These are phyloP conservation scores for Xylogone sp. DNA, from an alignment of 2,329 filamentous ascomycete genomes.

Conservation along the genomic window DNA sequence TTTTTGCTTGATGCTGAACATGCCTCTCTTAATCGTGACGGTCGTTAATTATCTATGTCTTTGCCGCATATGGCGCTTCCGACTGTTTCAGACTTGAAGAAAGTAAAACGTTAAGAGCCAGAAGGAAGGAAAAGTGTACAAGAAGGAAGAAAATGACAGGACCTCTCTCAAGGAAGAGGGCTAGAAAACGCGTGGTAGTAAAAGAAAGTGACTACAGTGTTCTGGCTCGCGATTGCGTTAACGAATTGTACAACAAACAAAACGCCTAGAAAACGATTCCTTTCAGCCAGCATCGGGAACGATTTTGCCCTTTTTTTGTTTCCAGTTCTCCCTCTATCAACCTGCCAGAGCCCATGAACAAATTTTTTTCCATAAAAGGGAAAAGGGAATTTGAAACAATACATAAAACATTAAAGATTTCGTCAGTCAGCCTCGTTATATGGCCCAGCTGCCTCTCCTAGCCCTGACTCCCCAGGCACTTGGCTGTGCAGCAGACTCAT, in stretches of 20 bases:
- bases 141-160: not conserved
- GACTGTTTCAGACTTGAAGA: not conserved
- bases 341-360: too few species aligned
- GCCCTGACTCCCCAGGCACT: conserved; percentile 66
- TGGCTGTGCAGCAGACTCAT: conserved; percentile 48
- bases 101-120: not conserved
- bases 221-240: not conserved
- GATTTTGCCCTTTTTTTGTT: too few species aligned
- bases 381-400: too few species aligned
- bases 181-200: not conserved
- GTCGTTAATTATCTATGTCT: too few species aligned
- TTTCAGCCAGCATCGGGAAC: too few species aligned
- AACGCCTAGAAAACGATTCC: too few species aligned
- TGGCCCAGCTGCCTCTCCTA: conserved; percentile 69
- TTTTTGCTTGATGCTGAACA: too few species aligned
- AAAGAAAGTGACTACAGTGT: not conserved
- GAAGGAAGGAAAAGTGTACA: not conserved
- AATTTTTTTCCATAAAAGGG: too few species aligned
- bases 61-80: not conserved
- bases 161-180: not conserved
- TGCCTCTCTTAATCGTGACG: too few species aligned
- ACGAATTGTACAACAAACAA: too few species aligned
- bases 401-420: too few species aligned
- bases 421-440: conserved; percentile 36
- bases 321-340: too few species aligned